A percentile compares a stretch with the other conserved stretches of the same genome.
These are phyloP conservation scores for Jatropha curcas DNA, from an alignment of 345 rosid genomes.

Conservation along the genomic window DNA sequence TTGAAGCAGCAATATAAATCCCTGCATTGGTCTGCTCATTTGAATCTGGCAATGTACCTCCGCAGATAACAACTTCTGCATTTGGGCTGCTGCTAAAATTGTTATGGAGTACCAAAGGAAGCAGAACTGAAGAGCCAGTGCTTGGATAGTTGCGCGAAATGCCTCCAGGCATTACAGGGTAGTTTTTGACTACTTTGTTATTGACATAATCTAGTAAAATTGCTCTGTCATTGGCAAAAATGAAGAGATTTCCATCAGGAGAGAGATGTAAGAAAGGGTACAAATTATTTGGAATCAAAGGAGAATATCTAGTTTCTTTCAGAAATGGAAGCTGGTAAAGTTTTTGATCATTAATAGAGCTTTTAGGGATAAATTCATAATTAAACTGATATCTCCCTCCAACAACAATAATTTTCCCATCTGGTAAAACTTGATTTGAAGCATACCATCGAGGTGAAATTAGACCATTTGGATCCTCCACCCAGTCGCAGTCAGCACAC, in stretches of 20 bases:
- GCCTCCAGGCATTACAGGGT: conserved; percentile 31
- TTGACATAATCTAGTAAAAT: conserved; percentile 22
- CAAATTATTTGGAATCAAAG: conserved; percentile 25
- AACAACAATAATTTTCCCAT: conserved; percentile 37
- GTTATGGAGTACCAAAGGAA: conserved; percentile 21
- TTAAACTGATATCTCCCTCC: conserved; percentile 30
- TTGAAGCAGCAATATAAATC: conserved; percentile 11
- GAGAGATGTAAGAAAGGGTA: conserved; percentile 30
- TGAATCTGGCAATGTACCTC: conserved; percentile 24
- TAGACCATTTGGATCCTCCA: conserved; percentile 15
- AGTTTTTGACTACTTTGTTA: conserved; percentile 22
- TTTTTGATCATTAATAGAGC: conserved; percentile 10
- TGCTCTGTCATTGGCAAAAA: conserved; percentile 27
- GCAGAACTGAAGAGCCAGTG: conserved; percentile 30
- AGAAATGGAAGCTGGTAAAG: conserved; percentile 30
- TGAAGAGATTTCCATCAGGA: conserved; percentile 27
- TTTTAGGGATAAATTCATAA: conserved; percentile 31
- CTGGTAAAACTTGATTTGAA: conserved; percentile 36
- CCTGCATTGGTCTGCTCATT: conserved; percentile 19
- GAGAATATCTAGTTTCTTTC: conserved; percentile 31
- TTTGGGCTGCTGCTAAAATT: not conserved
- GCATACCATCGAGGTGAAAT: conserved; percentile 42
- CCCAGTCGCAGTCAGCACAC: conserved; percentile 23
- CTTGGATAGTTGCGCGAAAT: conserved; percentile 31
- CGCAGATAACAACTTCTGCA: conserved; percentile 28